Base-by-base conservation (phyloP, 2,329 filamentous ascomycete genomes). In the Apiospora pterosperma region DNA sequence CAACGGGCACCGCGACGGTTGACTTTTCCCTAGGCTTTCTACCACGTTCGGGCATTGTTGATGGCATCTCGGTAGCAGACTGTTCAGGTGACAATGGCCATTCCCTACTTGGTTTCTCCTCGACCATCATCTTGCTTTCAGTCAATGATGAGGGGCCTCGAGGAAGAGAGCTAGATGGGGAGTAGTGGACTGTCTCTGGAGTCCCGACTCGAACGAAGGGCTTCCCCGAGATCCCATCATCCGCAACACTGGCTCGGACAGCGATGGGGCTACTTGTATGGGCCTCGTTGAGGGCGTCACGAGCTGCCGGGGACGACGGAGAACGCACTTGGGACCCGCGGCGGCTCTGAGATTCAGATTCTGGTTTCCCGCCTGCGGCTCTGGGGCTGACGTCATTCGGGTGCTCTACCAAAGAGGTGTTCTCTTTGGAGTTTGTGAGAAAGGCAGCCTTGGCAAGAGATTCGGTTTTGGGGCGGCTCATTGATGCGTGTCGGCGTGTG, bases 1-100 rank as follows among this genome's bases (percentile, higher is more conserved):
- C 96, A 1, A 98, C 95, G 4, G 93, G 88, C 2, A 98, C 89
- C 65, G 91, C 88, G 5, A 77, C 73, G 65, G 77, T 67, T 28
- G 74, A 74, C 44, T 72, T 77, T 25, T 64, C 63, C 36, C 65
- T 65, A 14, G 62, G 36, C n/a, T 63, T 70, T 63, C 67, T 65
- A 21, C 66, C 67, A 6, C 64, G 67, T 72, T 74, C 67, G 4
- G 69, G 68, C 60, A 63, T 62, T 19, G 70, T 65, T 62, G 66
- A 39, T 48, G 61, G 65, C 21, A 66, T 63, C 10, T 59, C 63
- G 31, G 52, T 64, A 12, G 68, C 66, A 8, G 65, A 31, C 25
- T 64, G 62, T 38, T 63, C 65, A 34, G 61, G 58, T 10, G 63
- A 48, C 25, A 62, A 63, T 16, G 61, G 62, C 58, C 64, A 64